A percentile compares a stretch with the other conserved stretches of the same genome.
Conservation (phyloP, 805 yeast genomes). For the Cyberlindnera nakhonratchasimensis region DNA sequence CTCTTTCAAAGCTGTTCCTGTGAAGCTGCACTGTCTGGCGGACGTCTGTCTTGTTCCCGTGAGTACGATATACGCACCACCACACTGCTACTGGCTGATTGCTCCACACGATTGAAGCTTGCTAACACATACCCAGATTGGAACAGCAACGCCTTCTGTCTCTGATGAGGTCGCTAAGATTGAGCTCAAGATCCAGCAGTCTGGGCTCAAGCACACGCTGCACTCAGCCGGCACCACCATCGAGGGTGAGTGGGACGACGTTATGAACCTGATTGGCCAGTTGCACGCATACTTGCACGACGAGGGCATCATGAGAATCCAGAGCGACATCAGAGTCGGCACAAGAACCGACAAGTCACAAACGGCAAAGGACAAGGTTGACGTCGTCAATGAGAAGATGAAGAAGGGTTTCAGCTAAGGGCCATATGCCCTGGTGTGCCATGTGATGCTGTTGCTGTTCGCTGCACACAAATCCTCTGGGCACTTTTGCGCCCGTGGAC, state of each 20-base stretch:
- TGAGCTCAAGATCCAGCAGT: constrained; percentile 57
- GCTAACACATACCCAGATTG: too few relatives aligned
- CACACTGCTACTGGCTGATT: too few relatives aligned
- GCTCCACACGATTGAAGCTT: too few relatives aligned
- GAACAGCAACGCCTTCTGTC: constrained; percentile 74
- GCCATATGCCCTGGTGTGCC: neutral
- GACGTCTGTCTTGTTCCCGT: constrained; percentile 85
- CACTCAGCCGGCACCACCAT: constrained; percentile 94
- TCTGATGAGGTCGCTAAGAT: constrained; percentile 75
- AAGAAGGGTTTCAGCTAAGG: constrained; percentile 10
- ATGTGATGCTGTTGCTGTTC: neutral
- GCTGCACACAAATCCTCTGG: too few relatives aligned
- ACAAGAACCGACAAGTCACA: constrained; percentile 76
- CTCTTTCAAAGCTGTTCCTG: constrained; percentile 24
- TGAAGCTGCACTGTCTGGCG: constrained; percentile 65
- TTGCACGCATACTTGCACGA: constrained; percentile 71
- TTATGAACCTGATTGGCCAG: constrained; percentile 72
- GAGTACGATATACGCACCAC: constrained; percentile 28
- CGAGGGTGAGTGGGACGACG: constrained; percentile 91
- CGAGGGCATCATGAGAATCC: constrained; percentile 73
- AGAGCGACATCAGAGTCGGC: constrained; percentile 83
- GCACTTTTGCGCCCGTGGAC: too few relatives aligned
- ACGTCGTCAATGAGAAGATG: constrained; percentile 55
- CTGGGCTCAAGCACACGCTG: constrained; percentile 62
- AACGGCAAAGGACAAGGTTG: constrained; percentile 68